Evolutionary conservation across 208 protist genomes (phyloP).

Genomic region (Herpetomonas samuelpessoai): DNA sequence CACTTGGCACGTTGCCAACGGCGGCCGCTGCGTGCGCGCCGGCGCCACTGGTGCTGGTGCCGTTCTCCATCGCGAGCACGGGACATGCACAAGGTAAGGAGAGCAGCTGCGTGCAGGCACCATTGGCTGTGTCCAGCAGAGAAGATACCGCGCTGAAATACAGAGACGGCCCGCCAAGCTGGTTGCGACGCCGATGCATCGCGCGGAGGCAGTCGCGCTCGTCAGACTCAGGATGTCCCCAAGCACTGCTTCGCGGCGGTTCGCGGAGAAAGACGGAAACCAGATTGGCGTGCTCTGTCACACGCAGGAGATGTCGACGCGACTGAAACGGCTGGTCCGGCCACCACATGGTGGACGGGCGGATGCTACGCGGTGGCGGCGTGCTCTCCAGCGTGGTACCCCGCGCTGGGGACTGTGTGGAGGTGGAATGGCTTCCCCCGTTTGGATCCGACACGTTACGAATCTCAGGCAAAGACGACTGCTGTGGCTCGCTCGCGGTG

Average conservation of each 20-base stretch:
- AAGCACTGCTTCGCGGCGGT: neutral
- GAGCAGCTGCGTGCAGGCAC: slow-evolving; percentile 42
- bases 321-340: slow-evolving; percentile 31
- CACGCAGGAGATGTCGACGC: slow-evolving; percentile 24
- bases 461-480: too few species aligned
- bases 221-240: slow-evolving; percentile 3
- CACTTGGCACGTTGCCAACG: neutral
- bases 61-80: neutral
- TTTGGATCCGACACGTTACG: too few species aligned
- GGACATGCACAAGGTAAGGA: slow-evolving; percentile 20
- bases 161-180: slow-evolving; percentile 8
- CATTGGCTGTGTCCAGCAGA: slow-evolving; percentile 40
- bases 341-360: slow-evolving; percentile 46
- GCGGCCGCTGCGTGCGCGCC: neutral
- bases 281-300: slow-evolving; percentile 42
- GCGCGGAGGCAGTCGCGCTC: neutral
- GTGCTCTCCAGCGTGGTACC: too few species aligned
- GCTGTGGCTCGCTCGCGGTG: too few species aligned
- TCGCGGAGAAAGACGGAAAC: slow-evolving; percentile 10
- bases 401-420: too few species aligned
- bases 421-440: too few species aligned
- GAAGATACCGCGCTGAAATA: slow-evolving; percentile 27
- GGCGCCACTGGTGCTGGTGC: neutral
- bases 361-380: too few species aligned
- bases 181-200: neutral